Evolutionary conservation across 2,329 filamentous ascomycete genomes (phyloP), one percentile per base, ranked within the genome.

Genomic region (Fusarium sp.): DNA sequence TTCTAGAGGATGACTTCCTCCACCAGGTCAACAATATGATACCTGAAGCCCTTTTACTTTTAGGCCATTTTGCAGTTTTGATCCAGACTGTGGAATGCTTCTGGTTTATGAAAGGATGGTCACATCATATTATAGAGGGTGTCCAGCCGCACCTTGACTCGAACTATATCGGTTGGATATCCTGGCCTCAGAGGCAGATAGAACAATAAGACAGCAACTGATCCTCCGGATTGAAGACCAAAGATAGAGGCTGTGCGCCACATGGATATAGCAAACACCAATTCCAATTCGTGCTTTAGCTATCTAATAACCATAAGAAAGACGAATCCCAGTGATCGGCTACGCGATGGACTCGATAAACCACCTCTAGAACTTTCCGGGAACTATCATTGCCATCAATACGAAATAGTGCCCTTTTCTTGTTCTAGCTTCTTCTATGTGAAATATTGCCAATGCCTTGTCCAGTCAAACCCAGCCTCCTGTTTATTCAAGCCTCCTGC

Each of bases 91-190:
- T 68, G 14, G 66, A 68, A 48, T 56, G 30, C 30, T 57, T 64
- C 9, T 68, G 66, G 66, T 64, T 64, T n/a, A 64, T 68, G 66
- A 23, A 50, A 45, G 66, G 66, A 8, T 68, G 60, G 66, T 50
- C 66, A 13, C 14, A 64, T 32, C 37, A 68, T 34, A 34, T 68
- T 25, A 45, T 68, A 39, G 50, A 64, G 4, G 59, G 59, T 11
- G 34, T 68, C 30, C 9, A 45, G 30, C 59, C 63, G 32, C 32
- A 39, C 48, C 54, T 66, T 4, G 39, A 30, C 10, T 30, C 64
- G n/a, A 34, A 57, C 20, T 57, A 57, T 2, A 25, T 39, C 8
- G 34, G 20, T 11, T 57, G 54, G 54, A 39, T 57, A 18, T 37
- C 34, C 6, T 57, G 54, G 54, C 34, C 54, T 39, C n/a, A 4